Conservation (phyloP, 192 early-diverging fungal genomes). For the Linnemannia zychae region DNA sequence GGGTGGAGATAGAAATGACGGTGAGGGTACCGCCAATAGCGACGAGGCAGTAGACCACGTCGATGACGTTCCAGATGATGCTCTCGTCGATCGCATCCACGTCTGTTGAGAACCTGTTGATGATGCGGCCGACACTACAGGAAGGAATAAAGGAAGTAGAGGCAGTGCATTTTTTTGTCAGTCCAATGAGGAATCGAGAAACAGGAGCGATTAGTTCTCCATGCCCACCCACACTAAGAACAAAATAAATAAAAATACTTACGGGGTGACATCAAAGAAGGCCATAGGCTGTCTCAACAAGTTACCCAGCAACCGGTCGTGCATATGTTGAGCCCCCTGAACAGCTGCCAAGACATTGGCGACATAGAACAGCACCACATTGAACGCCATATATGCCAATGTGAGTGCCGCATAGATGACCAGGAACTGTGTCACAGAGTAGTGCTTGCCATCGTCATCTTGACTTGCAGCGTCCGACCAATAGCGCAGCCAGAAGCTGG, state of each 20-base stretch:
- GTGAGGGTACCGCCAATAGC: constrained; percentile 55
- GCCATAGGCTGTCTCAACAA: constrained; percentile 39
- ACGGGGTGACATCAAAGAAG: constrained; percentile 49
- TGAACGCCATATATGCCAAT: constrained; percentile 29
- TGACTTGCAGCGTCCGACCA: constrained; percentile 30
- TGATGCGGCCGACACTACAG: constrained; percentile 82
- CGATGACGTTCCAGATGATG: constrained; percentile 62
- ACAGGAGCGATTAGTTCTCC: constrained; percentile 16
- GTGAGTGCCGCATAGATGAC: constrained; percentile 31
- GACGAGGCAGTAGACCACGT: constrained; percentile 56
- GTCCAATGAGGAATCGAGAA: background rate
- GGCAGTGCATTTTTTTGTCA: background rate
- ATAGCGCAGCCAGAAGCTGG: constrained; percentile 31
- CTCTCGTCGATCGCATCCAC: constrained; percentile 86
- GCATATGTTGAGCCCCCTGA: constrained; percentile 45
- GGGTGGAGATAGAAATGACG: constrained; percentile 59
- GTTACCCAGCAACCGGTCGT: constrained; percentile 49
- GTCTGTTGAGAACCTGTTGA: constrained; percentile 94
- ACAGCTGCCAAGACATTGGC: constrained; percentile 39
- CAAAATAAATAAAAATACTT: constrained; percentile 16
- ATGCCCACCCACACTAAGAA: background rate
- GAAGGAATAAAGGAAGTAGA: background rate
- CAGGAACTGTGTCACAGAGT: constrained; percentile 29
- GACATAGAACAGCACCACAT: constrained; percentile 36
- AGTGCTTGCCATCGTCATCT: background rate